These are phyloP conservation scores for Nakataea oryzae DNA, from an alignment of 2,329 filamentous ascomycete species.

Conservation along the genomic window DNA sequence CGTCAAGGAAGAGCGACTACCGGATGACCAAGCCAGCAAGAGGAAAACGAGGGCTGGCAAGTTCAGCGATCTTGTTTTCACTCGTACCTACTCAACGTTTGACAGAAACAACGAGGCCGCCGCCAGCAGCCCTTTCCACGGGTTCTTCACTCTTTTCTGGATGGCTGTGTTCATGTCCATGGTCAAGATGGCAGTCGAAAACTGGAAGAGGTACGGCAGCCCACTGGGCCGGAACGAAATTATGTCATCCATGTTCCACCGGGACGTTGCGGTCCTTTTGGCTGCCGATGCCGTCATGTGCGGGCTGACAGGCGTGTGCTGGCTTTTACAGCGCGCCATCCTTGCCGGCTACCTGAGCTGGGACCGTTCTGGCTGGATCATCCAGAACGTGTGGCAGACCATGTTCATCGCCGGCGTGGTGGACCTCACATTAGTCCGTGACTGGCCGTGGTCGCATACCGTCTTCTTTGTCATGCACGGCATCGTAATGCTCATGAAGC, in stretches of 20 bases:
- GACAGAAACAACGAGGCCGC: slow-evolving; percentile 59
- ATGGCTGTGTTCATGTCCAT: slow-evolving; percentile 57
- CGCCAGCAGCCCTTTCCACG: slow-evolving; percentile 61
- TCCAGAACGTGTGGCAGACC: slow-evolving; percentile 66
- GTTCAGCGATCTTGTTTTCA: slow-evolving; percentile 55
- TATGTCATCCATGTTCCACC: slow-evolving; percentile 52
- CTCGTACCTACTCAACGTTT: slow-evolving; percentile 62
- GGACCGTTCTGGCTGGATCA: slow-evolving; percentile 59
- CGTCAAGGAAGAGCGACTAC: slow-evolving; percentile 11
- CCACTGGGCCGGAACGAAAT: slow-evolving; percentile 64
- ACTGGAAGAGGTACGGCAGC: slow-evolving; percentile 59
- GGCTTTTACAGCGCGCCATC: slow-evolving; percentile 53
- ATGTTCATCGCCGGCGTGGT: slow-evolving; percentile 52
- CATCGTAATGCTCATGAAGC: slow-evolving; percentile 73
- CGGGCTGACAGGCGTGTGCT: slow-evolving; percentile 52
- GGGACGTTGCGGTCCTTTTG: slow-evolving; percentile 41
- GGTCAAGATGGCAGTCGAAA: slow-evolving; percentile 54
- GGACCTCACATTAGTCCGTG: slow-evolving; percentile 55
- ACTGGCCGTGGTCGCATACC: slow-evolving; percentile 78
- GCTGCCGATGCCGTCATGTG: slow-evolving; percentile 63
- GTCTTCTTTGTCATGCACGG: slow-evolving; percentile 68
- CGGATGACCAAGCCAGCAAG: not conserved
- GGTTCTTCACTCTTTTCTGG: slow-evolving; percentile 76
- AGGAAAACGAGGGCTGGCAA: slow-evolving; percentile 11
- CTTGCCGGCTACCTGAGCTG: slow-evolving; percentile 51